Evolutionary conservation across 75 land plant species (phyloP).

Genomic region (Larix kaempferi): DNA sequence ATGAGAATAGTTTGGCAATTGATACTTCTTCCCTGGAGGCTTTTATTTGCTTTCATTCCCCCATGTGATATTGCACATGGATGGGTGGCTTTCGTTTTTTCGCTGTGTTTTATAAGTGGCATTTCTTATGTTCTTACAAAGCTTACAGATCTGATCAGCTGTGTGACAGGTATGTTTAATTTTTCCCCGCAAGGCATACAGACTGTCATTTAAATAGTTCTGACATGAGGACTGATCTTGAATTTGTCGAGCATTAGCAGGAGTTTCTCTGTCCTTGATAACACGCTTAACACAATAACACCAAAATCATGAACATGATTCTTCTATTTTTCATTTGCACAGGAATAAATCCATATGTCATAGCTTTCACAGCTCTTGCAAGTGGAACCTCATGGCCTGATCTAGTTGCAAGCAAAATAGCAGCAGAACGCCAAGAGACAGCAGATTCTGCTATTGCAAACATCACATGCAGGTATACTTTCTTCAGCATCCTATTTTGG

Average conservation of each 20-base stretch:
- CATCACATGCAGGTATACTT: constrained; percentile 76
- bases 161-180: constrained; percentile 62
- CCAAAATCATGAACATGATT: neutral
- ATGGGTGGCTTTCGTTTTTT: constrained; percentile 75
- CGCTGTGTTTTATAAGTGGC: constrained; percentile 69
- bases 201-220: neutral
- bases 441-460: constrained; percentile 96
- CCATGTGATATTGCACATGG: constrained; percentile 74
- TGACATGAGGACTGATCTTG: neutral
- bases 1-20: constrained; percentile 45
- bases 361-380: constrained; percentile 88
- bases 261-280: neutral
- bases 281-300: neutral
- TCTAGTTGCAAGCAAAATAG: constrained; percentile 89
- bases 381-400: constrained; percentile 93
- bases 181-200: neutral
- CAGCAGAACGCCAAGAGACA: constrained; percentile 79
- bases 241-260: neutral
- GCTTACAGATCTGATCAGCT: constrained; percentile 76
- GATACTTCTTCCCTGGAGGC: constrained; percentile 60
- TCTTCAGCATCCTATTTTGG: neutral
- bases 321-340: constrained; percentile 1
- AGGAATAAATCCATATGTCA: constrained; percentile 76
- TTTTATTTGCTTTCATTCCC: constrained; percentile 79
- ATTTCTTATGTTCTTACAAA: constrained; percentile 67